phyloP scores from a whole-genome alignment of 768 basidiomycete genomes.

The Coprinopsis strossmayeri region DNA sequence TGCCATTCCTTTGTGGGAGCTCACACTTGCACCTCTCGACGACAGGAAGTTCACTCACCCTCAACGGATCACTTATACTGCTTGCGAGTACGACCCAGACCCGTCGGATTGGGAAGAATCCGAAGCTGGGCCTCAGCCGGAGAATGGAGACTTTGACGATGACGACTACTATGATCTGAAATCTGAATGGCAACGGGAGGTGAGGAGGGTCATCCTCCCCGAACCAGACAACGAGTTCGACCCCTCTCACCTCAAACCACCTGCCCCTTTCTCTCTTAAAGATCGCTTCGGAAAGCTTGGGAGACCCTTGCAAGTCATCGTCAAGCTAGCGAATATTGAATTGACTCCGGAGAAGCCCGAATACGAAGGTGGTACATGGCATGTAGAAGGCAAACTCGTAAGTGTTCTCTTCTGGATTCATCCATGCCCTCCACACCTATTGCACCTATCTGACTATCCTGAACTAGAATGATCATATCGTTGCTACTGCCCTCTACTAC shows the following conservation, averaged over 20 bases:
- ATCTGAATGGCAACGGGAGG: neutral
- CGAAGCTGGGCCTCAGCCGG: neutral
- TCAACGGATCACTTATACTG: neutral
- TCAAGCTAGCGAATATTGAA: conserved; percentile 18
- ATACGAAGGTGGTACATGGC: conserved; percentile 15
- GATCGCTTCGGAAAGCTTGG: conserved; percentile 6
- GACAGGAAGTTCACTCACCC: neutral
- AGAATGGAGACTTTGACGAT: neutral
- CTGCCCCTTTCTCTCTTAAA: neutral
- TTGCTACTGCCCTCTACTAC: conserved; percentile 21
- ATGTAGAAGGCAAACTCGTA: conserved; percentile 16
- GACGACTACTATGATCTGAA: neutral
- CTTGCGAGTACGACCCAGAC: conserved; percentile 1
- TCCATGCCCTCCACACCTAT: conserved; percentile 4
- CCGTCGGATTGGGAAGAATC: neutral
- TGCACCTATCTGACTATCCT: conserved; percentile 16
- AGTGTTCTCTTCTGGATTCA: neutral
- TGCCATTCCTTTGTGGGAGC: conserved; percentile 26
- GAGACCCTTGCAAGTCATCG: conserved; percentile 15
- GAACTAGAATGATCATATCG: conserved; percentile 23
- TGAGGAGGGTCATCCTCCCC: neutral
- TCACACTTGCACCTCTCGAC: conserved; percentile 14
- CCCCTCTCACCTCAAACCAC: neutral
- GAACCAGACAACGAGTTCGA: neutral
- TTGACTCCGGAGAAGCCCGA: conserved; percentile 14